These are phyloP conservation scores for Micromonas commoda DNA, from an alignment of 139 green algal genomes.

Conservation along the genomic window DNA sequence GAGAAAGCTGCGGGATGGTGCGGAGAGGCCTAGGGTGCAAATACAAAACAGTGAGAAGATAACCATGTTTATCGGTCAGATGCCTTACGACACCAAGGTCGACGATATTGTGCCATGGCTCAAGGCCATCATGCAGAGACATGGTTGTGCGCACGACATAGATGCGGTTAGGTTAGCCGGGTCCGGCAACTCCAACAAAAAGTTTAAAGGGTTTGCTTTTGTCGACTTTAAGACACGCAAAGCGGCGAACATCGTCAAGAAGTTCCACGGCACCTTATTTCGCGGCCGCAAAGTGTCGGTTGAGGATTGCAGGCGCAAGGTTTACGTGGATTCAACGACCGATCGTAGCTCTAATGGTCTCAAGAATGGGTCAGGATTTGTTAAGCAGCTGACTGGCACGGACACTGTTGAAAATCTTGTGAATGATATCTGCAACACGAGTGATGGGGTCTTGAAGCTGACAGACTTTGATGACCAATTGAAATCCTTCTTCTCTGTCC, in stretches of 20 bases:
- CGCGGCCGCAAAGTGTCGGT: slow-evolving; percentile 7
- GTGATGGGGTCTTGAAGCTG: background rate
- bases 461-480: background rate
- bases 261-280: slow-evolving; percentile 20
- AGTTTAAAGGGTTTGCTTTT: slow-evolving; percentile 26
- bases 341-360: too few relatives aligned
- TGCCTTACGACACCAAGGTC: slow-evolving; percentile 24
- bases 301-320: slow-evolving; percentile 7
- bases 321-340: background rate
- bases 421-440: background rate
- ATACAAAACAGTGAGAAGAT: too few relatives aligned
- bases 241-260: slow-evolving; percentile 16
- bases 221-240: slow-evolving; percentile 15
- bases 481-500: background rate
- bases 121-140: slow-evolving; percentile 5
- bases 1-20: too few relatives aligned
- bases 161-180: slow-evolving; percentile 2
- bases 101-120: slow-evolving; percentile 14
- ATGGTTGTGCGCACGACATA: slow-evolving; percentile 6
- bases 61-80: slow-evolving; percentile 21
- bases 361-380: too few relatives aligned
- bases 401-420: slow-evolving; percentile 1
- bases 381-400: background rate
- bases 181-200: background rate
- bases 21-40: too few relatives aligned